A percentile compares a stretch with the other conserved stretches of the same genome.
These are phyloP conservation scores for Prinsepia uniflora DNA, from an alignment of 306 rosid genomes.

Conservation along the genomic window DNA sequence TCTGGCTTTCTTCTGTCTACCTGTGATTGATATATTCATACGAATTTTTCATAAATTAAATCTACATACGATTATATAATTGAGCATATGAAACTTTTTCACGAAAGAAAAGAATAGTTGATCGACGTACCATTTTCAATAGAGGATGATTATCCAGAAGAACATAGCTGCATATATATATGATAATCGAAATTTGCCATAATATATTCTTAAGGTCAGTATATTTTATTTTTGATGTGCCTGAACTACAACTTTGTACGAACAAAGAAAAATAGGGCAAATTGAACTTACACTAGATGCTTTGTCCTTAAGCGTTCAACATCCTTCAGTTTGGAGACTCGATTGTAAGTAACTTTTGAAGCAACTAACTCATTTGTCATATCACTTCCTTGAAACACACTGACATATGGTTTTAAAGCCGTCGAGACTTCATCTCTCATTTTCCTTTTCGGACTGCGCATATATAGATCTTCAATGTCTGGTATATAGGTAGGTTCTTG, in stretches of 20 bases:
- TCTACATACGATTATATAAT: neutral
- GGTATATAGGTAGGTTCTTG: neutral
- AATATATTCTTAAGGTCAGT: neutral
- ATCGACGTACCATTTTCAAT: constrained; percentile 29
- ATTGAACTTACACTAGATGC: constrained; percentile 57
- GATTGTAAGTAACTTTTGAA: constrained; percentile 14
- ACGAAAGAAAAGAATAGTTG: neutral
- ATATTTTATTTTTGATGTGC: neutral
- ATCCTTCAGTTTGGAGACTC: constrained; percentile 38
- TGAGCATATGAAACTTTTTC: neutral
- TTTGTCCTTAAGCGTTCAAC: constrained; percentile 52
- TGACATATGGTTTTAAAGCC: neutral
- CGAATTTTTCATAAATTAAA: neutral
- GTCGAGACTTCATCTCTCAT: neutral
- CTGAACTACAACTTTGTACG: neutral
- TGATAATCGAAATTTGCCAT: neutral
- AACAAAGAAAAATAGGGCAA: neutral
- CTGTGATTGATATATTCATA: constrained; percentile 28
- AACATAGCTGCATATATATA: constrained; percentile 35
- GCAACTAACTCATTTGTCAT: constrained; percentile 36
- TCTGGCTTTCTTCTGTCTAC: constrained; percentile 21
- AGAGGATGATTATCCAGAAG: constrained; percentile 48
- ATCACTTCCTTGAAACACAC: constrained; percentile 7
- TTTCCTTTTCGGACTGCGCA: constrained; percentile 16
- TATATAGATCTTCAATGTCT: constrained; percentile 35